Percentiles rank a stretch among this genome's conserved stretches.
Conservation (phyloP, 148 eudicot species). For the Vaccinium darrowii region DNA sequence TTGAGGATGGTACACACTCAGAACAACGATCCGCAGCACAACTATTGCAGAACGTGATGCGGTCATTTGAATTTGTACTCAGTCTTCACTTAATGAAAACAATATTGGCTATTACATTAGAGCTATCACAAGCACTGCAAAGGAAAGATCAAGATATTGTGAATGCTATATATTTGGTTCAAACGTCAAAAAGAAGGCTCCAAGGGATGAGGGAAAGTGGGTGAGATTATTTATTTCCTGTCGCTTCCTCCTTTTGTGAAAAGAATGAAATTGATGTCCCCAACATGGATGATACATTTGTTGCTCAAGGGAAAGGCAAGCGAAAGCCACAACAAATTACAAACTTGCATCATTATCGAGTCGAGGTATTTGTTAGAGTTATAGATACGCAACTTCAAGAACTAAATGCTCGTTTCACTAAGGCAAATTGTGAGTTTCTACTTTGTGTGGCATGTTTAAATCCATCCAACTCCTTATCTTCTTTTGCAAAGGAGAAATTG, state of each 20-base stretch:
- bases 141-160: too few relatives aligned
- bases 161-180: too few relatives aligned
- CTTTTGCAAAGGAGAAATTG: neutral
- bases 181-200: too few relatives aligned
- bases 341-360: neutral
- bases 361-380: neutral
- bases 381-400: neutral
- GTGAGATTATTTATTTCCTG: too few relatives aligned
- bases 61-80: too few relatives aligned
- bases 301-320: neutral
- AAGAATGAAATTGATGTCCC: too few relatives aligned
- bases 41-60: too few relatives aligned
- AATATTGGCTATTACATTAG: too few relatives aligned
- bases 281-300: neutral
- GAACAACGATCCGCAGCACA: neutral
- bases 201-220: too few relatives aligned
- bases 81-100: neutral
- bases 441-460: neutral
- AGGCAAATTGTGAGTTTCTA: neutral
- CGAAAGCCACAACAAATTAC: neutral
- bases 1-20: neutral
- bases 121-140: too few relatives aligned
- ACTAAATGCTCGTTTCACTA: too few relatives aligned
- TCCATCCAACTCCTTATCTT: neutral
- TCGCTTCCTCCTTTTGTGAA: too few relatives aligned